A percentile compares a stretch with the other conserved stretches of the same genome.
Evolutionary conservation across 2,329 filamentous ascomycete species (phyloP).

Genomic region (Colletotrichum sp.): DNA sequence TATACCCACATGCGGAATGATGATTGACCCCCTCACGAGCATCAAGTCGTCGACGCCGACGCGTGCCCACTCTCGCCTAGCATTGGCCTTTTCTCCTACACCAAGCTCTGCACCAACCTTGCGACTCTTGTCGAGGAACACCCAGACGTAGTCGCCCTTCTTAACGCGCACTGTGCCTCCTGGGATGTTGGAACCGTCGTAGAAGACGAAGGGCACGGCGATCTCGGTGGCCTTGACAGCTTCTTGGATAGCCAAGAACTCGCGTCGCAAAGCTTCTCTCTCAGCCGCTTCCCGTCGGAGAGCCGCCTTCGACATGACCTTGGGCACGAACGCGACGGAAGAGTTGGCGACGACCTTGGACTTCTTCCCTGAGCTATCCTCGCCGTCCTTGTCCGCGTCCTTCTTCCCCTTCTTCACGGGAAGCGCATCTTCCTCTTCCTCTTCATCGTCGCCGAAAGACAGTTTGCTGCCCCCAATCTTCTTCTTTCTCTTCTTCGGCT

Average conservation of each 20-base stretch:
- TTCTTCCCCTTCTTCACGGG: constrained; percentile 17
- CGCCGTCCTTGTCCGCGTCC: constrained; percentile 24
- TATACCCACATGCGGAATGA: constrained; percentile 86
- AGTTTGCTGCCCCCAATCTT: constrained; percentile 51
- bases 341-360: constrained; percentile 67
- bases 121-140: constrained; percentile 89
- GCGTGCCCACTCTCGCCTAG: constrained; percentile 84
- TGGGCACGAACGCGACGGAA: constrained; percentile 69
- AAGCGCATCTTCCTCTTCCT: constrained; percentile 43
- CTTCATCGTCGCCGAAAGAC: constrained; percentile 75
- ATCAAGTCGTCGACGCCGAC: constrained; percentile 96
- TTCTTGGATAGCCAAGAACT: constrained; percentile 85
- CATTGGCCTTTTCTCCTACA: constrained; percentile 72
- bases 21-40: constrained; percentile 87
- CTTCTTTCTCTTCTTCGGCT: constrained; percentile 51
- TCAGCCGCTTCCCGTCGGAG: constrained; percentile 80
- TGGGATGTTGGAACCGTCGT: constrained; percentile 89
- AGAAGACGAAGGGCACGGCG: constrained; percentile 93
- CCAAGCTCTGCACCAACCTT: constrained; percentile 87
- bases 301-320: constrained; percentile 72
- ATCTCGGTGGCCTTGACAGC: constrained; percentile 89
- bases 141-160: constrained; percentile 92
- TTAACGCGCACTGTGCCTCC: constrained; percentile 85
- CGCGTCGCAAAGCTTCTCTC: constrained; percentile 77
- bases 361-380: constrained; percentile 30